These are phyloP conservation scores for Huntiella savannae DNA, from an alignment of 2,329 filamentous ascomycete species.

Conservation along the genomic window DNA sequence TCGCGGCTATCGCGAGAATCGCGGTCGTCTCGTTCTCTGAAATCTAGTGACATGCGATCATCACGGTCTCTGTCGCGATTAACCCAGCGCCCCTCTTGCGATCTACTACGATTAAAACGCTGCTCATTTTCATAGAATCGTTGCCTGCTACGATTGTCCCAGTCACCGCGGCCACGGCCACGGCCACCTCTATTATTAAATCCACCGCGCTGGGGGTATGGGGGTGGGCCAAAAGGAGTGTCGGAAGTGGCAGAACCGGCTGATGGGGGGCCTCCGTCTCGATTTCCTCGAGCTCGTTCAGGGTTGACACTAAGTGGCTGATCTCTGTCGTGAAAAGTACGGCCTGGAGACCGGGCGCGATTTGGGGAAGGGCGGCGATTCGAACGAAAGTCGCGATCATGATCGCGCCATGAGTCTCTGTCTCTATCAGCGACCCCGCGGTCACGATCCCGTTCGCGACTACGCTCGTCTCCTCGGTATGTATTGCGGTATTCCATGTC, in stretches of 20 bases:
- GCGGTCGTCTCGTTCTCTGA: conserved; percentile 25
- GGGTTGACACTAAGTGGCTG: conserved; percentile 45
- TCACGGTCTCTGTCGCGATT: conserved; percentile 34
- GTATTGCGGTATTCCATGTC: conserved; percentile 29
- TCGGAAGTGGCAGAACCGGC: conserved; percentile 55
- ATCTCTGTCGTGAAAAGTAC: conserved; percentile 44
- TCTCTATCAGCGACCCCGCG: conserved; percentile 24
- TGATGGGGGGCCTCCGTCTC: conserved; percentile 50
- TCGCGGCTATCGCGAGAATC: conserved; percentile 29
- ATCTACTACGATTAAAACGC: conserved; percentile 43
- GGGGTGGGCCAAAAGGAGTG: conserved; percentile 31
- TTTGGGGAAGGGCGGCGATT: conserved; percentile 34
- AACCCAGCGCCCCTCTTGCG: conserved; percentile 42
- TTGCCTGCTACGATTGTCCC: conserved; percentile 32
- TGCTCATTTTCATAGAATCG: conserved; percentile 42
- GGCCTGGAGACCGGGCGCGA: conserved; percentile 43
- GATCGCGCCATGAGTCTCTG: conserved; percentile 25
- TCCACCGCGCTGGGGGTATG: conserved; percentile 32
- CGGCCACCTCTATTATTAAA: conserved; percentile 35
- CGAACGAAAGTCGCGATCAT: conserved; percentile 21
- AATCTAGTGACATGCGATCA: conserved; percentile 22
- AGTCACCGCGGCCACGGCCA: conserved; percentile 25
- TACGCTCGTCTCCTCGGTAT: conserved; percentile 37
- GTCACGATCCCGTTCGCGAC: conserved; percentile 34
- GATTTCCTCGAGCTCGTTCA: conserved; percentile 46